Percentiles rank a stretch among this genome's conserved stretches.
phyloP scores from a whole-genome alignment of 73 alveolate species.

The Symbiodinium natans region DNA sequence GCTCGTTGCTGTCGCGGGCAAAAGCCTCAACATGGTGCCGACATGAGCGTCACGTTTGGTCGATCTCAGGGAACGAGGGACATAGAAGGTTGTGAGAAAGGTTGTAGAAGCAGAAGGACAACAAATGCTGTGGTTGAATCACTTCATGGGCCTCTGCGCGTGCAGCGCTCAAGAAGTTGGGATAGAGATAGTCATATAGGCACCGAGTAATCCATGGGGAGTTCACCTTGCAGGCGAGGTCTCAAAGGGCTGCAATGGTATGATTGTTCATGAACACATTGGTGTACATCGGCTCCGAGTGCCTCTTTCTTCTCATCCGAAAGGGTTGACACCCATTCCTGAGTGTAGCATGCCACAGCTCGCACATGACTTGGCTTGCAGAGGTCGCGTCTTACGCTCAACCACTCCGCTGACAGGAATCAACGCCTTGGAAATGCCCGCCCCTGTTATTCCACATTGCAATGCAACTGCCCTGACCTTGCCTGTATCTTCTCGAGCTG shows the following conservation, averaged over 20 bases:
- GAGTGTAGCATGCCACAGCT: not conserved
- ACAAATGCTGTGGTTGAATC: not conserved
- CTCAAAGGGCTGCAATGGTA: not conserved
- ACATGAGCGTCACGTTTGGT: not conserved
- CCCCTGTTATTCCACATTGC: no score
- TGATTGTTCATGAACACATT: no score
- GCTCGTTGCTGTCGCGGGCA: slow-evolving; percentile 37
- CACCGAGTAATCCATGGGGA: slow-evolving; percentile 84
- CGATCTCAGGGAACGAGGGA: not conserved
- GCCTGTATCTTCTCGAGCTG: slow-evolving; percentile 82
- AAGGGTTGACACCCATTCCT: slow-evolving; percentile 60
- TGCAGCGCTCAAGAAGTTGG: slow-evolving; percentile 33
- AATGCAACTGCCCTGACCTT: no score
- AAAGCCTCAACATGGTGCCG: slow-evolving; percentile 14
- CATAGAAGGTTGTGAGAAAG: no score
- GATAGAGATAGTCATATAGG: slow-evolving; percentile 73
- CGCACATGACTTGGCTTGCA: no score
- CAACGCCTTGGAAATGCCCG: no score
- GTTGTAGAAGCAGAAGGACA: no score
- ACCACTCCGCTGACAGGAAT: not conserved
- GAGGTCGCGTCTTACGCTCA: no score
- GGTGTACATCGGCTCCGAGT: no score
- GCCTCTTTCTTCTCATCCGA: slow-evolving; percentile 51
- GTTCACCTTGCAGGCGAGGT: not conserved
- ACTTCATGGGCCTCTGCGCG: not conserved